These are phyloP conservation scores for Salix dunnii DNA, from an alignment of 345 rosid species.

Conservation along the genomic window DNA sequence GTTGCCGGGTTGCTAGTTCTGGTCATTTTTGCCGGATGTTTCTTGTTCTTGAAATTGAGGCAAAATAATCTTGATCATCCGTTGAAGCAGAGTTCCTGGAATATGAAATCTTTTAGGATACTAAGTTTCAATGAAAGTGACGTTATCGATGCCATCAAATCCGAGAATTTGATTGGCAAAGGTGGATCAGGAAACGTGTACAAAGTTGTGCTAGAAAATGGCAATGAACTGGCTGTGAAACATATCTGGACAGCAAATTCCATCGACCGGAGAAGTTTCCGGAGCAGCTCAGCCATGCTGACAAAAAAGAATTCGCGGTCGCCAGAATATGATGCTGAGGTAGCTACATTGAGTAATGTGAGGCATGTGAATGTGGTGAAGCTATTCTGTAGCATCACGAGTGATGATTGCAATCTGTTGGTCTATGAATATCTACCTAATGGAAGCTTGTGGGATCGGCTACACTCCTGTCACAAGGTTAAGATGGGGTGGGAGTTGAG, in stretches of 20 bases:
- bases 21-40: slow-evolving; percentile 31
- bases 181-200: slow-evolving; percentile 90
- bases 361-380: slow-evolving; percentile 91
- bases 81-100: slow-evolving; percentile 50
- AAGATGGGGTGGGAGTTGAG: slow-evolving; percentile 66
- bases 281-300: slow-evolving; percentile 48
- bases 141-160: slow-evolving; percentile 48
- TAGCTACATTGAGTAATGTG: slow-evolving; percentile 59
- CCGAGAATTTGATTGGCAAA: slow-evolving; percentile 75
- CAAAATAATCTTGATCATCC: slow-evolving; percentile 25
- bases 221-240: slow-evolving; percentile 73
- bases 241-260: slow-evolving; percentile 51
- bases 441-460: slow-evolving; percentile 84
- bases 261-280: slow-evolving; percentile 23
- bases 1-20: slow-evolving; percentile 36
- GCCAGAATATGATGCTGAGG: slow-evolving; percentile 63
- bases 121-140: slow-evolving; percentile 61
- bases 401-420: slow-evolving; percentile 77
- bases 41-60: slow-evolving; percentile 35
- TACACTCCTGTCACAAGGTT: slow-evolving; percentile 50
- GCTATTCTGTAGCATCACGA: slow-evolving; percentile 74
- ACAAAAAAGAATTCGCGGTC: slow-evolving; percentile 31
- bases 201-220: slow-evolving; percentile 51
- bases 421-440: slow-evolving; percentile 81
- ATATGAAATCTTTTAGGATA: slow-evolving; percentile 57